Conservation (phyloP, 1,139 yeast species). For the Yamadazyma triangularis region DNA sequence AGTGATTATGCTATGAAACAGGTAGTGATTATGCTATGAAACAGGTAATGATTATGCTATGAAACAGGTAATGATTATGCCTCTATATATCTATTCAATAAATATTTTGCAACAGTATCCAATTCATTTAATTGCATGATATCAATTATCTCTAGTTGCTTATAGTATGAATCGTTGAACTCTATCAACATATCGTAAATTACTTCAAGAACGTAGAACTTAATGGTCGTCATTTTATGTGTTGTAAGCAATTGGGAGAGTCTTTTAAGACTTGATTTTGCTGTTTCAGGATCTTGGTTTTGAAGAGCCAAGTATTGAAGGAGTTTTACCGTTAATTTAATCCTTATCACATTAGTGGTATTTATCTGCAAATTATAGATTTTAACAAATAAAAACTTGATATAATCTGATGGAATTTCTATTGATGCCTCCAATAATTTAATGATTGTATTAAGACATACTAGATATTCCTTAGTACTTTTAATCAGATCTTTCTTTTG, state of each 20-base stretch:
- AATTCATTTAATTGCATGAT: slow-evolving; percentile 1
- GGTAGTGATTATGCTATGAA: slow-evolving; percentile 9
- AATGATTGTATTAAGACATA: slow-evolving; percentile 23
- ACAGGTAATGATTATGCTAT: not conserved
- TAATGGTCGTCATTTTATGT: slow-evolving; percentile 25
- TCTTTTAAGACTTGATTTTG: slow-evolving; percentile 18
- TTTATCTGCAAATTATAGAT: slow-evolving; percentile 55
- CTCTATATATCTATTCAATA: slow-evolving; percentile 4
- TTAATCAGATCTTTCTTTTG: slow-evolving; percentile 7
- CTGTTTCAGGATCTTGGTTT: slow-evolving; percentile 3
- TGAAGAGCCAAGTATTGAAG: slow-evolving; percentile 28
- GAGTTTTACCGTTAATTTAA: slow-evolving; percentile 28
- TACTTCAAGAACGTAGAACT: slow-evolving; percentile 18
- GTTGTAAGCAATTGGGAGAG: slow-evolving; percentile 24
- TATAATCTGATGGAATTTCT: slow-evolving; percentile 22
- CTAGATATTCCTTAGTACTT: slow-evolving; percentile 9
- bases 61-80: not conserved
- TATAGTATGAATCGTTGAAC: slow-evolving; percentile 1
- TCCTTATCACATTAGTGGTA: slow-evolving; percentile 31
- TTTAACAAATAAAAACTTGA: slow-evolving; percentile 42
- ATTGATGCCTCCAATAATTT: slow-evolving; percentile 37
- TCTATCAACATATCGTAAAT: slow-evolving; percentile 9
- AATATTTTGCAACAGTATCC: slow-evolving; percentile 2
- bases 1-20: not conserved
- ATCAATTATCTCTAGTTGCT: slow-evolving; percentile 6